A percentile compares a stretch with the other conserved stretches of the same genome.
phyloP scores from a whole-genome alignment of 2,329 filamentous ascomycete species.

The Fusarium vanettenii region DNA sequence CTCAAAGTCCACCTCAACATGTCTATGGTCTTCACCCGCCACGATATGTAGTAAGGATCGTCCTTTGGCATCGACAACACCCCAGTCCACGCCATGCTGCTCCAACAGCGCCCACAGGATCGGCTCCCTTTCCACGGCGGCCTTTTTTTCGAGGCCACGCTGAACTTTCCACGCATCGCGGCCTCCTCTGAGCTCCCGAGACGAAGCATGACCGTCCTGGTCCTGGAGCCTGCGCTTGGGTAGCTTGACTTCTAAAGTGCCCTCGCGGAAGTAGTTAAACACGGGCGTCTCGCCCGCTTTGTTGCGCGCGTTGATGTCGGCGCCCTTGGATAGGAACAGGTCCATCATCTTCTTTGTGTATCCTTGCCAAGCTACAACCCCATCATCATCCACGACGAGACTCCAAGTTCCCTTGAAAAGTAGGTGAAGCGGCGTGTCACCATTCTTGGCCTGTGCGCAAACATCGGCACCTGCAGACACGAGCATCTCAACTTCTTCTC shows the following conservation, averaged over 20 bases:
- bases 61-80: not conserved
- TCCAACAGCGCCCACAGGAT: not conserved
- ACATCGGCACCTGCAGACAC: not conserved
- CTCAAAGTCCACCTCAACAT: not conserved
- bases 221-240: not conserved
- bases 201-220: not conserved
- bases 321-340: not conserved
- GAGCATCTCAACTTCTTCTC: not conserved
- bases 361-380: not conserved
- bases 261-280: not conserved
- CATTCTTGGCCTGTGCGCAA: not conserved
- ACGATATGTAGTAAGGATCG: not conserved
- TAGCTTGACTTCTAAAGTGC: not conserved
- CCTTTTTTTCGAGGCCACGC: not conserved
- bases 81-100: not conserved
- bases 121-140: not conserved
- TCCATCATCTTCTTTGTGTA: not conserved
- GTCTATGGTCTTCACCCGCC: not conserved
- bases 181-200: not conserved
- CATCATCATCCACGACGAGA: not conserved
- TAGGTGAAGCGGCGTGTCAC: not conserved
- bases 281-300: not conserved
- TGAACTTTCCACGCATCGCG: not conserved
- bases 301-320: not conserved
- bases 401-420: not conserved